Evolutionary conservation across 805 yeast genomes (phyloP), one percentile per base, ranked within the genome.

Genomic region (Hanseniaspora jakobsenii): DNA sequence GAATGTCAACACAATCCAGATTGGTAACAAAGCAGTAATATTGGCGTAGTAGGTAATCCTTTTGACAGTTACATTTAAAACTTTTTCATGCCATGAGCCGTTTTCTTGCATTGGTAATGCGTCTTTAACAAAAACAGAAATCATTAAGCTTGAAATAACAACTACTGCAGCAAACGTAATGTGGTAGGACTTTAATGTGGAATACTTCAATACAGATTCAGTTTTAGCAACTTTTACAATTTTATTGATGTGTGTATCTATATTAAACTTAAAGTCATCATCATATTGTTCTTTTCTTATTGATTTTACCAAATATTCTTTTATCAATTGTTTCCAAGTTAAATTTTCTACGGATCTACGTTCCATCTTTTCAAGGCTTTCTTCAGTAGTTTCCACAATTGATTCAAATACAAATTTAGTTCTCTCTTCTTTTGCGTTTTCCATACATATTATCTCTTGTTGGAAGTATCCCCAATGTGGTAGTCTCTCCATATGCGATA

Each of bases 401-500:
- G 63, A 63, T 56, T 86, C 95, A 51, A 87, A 63, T 54, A 66
- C 74, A 82, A 94, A 87, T 38, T 78, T 60, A 1, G 93, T 71
- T 57, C 79, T 75, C 22, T 74, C 73, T 44, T 68, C 59, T 14
- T 75, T 73, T 12, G 96, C 91, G 22, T 73, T 74, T 41, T 77
- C 78, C 43, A 85, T 71, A 60, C 98, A 91, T 32, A 85, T 64
- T 9, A 89, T 93, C 66, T 91, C 98, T 62, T 81, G 83, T 59
- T 86, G 95, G 48, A 69, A 70, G 53, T 71, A 72, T 1, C 82
- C 96, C 93, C 94, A 82, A 6, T 69, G 70, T n/a, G 95, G 95
- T 32, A 91, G 66, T 55, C 69, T 73, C 17, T 70, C 70, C 36
- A 71, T 72, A 57, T 87, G 94, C n/a, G 86, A 75, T 53, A 85